phyloP scores from a whole-genome alignment of 2,329 filamentous ascomycete genomes.

The Tolypocladium capitatum region DNA sequence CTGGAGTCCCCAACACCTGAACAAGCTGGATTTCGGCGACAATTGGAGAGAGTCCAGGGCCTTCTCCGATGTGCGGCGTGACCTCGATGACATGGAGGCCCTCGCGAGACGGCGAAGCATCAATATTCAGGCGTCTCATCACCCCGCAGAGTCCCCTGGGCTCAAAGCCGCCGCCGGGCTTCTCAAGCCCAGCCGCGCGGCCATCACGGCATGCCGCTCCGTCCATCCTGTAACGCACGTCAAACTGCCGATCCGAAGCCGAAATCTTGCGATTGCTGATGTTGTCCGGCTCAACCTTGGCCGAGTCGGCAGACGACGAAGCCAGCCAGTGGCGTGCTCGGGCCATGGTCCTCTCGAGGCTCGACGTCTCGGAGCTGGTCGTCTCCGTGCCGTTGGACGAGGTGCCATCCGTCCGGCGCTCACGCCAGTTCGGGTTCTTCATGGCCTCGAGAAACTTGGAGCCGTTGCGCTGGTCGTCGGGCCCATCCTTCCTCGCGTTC shows the following conservation, averaged over 20 bases:
- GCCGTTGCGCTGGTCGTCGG: conserved; percentile 7
- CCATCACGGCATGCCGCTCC: background rate
- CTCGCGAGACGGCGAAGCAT: background rate
- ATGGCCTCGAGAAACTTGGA: conserved; percentile 18
- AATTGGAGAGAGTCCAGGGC: background rate
- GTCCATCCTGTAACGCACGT: background rate
- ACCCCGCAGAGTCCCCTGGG: background rate
- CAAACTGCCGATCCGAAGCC: background rate
- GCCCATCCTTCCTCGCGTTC: conserved; percentile 4
- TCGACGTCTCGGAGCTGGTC: background rate
- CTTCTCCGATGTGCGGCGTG: background rate
- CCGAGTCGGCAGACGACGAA: background rate
- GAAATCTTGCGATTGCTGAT: conserved; percentile 1
- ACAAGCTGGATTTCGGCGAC: background rate
- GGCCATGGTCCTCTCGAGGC: background rate
- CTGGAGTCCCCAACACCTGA: background rate
- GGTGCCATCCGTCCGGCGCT: conserved; percentile 8
- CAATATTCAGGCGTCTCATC: background rate
- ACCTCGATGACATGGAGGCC: background rate
- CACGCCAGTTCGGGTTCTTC: conserved; percentile 22
- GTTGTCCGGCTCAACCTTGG: background rate
- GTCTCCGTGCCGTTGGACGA: background rate
- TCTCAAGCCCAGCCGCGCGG: too few relatives aligned
- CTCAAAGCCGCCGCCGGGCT: background rate
- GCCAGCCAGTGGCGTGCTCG: background rate